Evolutionary conservation across 2,329 filamentous ascomycete genomes (phyloP), one percentile per base, ranked within the genome.

Genomic region (Talaromyces sp.): DNA sequence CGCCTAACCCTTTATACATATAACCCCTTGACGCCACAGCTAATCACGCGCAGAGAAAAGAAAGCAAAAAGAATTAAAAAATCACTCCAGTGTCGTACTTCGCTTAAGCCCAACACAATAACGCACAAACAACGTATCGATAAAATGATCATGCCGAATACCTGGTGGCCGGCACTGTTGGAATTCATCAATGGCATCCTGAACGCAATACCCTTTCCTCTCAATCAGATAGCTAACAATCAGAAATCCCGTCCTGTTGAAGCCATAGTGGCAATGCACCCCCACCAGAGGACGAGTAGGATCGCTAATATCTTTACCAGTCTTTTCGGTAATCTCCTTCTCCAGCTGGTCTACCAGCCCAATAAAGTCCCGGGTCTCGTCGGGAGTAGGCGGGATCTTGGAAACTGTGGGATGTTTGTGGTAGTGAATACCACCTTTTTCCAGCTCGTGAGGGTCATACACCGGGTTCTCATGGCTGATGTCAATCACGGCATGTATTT

Each of bases 181-280:
- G 75, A 97, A 97, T 60, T 85, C 81, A 54, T 89, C 84, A 60
- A 97, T 85, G 1, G 93, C 93, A 56, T 88, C 84, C 66, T 89
- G 83, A 1, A 96, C 83, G 21, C 77, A 78, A 66, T 84, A 92
- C 0, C 84, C 86, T 64, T 88, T 83, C 48, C 85, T 80, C 75
- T 97, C 91, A 13, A 97, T 87, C n/a, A 97, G 78, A 69, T 97
- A 97, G 67, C 87, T 91, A 33, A 90, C 88, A 53, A 97, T 84
- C 69, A 97, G 89, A 71, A 93, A 96, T 0, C 93, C 93, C 0
- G 93, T 97, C 21, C 92, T 84, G 70, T 97, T 97, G 76, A 95
- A 97, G 0, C 93, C 93, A 66, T 97, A 97, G 68, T 97, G 93
- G 67, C 93, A 97, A 70, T 97, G 93, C 0, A 96, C 90, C 2